phyloP scores from a whole-genome alignment of 208 protist genomes.

The Wallacemonas sp. region DNA sequence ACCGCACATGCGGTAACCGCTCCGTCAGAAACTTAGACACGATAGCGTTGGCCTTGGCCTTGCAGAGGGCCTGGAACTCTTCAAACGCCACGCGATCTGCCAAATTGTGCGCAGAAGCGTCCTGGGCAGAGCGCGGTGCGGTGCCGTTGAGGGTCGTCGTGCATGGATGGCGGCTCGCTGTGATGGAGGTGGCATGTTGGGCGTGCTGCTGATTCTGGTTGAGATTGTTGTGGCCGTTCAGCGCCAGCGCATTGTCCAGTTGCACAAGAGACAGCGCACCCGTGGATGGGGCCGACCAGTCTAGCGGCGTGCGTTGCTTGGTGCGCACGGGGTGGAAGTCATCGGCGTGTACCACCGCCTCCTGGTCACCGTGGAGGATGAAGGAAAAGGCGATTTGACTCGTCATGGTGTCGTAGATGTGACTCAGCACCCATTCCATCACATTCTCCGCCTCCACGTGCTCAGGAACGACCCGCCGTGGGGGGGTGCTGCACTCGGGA shows the following conservation, averaged over 20 bases:
- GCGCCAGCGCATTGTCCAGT: not conserved
- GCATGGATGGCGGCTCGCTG: too few species aligned
- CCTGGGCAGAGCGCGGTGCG: not conserved
- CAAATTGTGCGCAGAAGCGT: not conserved
- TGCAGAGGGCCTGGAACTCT: constrained; percentile 30
- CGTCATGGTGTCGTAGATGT: constrained; percentile 54
- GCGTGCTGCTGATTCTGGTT: not conserved
- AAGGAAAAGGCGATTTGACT: constrained; percentile 56
- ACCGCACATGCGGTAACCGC: constrained; percentile 47
- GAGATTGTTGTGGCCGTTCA: not conserved
- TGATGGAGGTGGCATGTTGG: too few species aligned
- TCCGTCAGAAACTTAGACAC: constrained; percentile 50
- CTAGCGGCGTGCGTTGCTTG: constrained; percentile 31
- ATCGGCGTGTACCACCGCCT: constrained; percentile 23
- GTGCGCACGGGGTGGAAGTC: constrained; percentile 28
- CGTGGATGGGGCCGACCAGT: constrained; percentile 30
- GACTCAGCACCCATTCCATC: constrained; percentile 55
- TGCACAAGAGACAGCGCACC: constrained; percentile 13
- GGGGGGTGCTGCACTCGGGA: constrained; percentile 48
- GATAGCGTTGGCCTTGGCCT: constrained; percentile 45
- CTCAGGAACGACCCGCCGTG: constrained; percentile 22
- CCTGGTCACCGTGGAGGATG: constrained; percentile 46
- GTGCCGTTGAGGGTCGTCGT: too few species aligned
- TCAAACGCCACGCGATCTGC: constrained; percentile 7
- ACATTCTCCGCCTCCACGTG: constrained; percentile 28